Evolutionary conservation across 306 rosid genomes (phyloP).

Genomic region (Vicia sativa): DNA sequence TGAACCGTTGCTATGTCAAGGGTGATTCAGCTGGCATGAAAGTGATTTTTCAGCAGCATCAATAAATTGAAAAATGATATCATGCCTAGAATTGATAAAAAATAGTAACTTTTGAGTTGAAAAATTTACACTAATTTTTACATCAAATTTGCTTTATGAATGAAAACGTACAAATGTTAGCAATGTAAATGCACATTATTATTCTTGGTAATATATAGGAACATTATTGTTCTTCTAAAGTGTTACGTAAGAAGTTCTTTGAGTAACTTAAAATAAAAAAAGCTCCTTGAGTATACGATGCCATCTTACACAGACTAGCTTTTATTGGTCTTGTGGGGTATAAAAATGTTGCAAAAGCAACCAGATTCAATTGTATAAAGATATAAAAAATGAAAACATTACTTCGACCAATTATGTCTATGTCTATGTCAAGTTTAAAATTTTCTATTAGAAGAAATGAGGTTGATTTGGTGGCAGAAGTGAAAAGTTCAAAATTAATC

Average conservation of each 20-base stretch:
- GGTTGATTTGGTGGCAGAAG: no score
- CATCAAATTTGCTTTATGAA: not conserved
- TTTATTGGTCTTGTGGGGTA: conserved; percentile 48
- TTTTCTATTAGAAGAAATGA: no score
- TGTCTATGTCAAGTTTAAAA: no score
- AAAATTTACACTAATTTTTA: not conserved
- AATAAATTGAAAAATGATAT: conserved; percentile 38
- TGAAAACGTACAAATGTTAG: not conserved
- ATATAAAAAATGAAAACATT: no score
- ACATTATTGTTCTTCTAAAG: conserved; percentile 14
- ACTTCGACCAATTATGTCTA: no score
- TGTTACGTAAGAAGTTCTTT: conserved; percentile 29
- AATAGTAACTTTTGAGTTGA: not conserved
- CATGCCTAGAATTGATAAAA: not conserved
- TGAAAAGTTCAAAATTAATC: no score
- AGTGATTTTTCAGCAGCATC: conserved; percentile 40
- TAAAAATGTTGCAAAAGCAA: conserved; percentile 12
- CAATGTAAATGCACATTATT: not conserved
- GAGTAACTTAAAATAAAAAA: conserved; percentile 16
- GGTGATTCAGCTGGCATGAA: conserved; percentile 39
- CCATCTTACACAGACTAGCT: conserved; percentile 38
- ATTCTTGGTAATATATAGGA: not conserved
- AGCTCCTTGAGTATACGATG: conserved; percentile 36
- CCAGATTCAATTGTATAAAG: no score
- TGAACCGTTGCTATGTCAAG: conserved; percentile 46